A percentile compares a stretch with the other conserved stretches of the same genome.
phyloP scores from a whole-genome alignment of 2,329 filamentous ascomycete species.

The Stagonosporopsis cucurbitacearum region DNA sequence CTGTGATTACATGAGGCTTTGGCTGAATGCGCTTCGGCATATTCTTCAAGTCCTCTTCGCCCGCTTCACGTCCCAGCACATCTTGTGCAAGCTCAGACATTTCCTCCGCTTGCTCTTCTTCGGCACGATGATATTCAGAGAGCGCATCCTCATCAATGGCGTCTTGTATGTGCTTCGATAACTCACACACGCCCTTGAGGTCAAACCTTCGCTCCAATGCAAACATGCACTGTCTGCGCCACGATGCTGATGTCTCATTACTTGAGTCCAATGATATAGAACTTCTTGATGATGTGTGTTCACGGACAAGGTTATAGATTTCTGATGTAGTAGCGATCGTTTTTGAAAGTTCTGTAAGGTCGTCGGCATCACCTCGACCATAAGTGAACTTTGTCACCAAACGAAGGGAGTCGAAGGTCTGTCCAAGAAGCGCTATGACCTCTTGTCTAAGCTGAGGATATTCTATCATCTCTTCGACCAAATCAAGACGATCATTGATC shows the following conservation, averaged over 20 bases:
- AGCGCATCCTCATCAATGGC: slow-evolving; percentile 94
- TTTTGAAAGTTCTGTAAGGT: slow-evolving; percentile 80
- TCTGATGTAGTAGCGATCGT: slow-evolving; percentile 78
- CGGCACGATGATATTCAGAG: slow-evolving; percentile 76
- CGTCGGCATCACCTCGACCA: slow-evolving; percentile 89
- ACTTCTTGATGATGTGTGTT: slow-evolving; percentile 31
- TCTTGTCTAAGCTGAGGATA: slow-evolving; percentile 72
- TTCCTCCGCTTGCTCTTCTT: slow-evolving; percentile 73
- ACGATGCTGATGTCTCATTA: slow-evolving; percentile 14
- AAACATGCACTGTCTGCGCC: slow-evolving; percentile 40
- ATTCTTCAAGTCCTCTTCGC: slow-evolving; percentile 59
- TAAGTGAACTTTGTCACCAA: slow-evolving; percentile 94
- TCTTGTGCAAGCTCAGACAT: slow-evolving; percentile 77
- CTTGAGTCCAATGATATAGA: slow-evolving; percentile 18
- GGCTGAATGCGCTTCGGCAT: slow-evolving; percentile 48
- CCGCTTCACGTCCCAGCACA: slow-evolving; percentile 70
- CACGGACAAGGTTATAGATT: slow-evolving; percentile 56
- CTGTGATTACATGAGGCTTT: slow-evolving; percentile 40
- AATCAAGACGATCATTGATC: slow-evolving; percentile 80
- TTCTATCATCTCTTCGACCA: slow-evolving; percentile 77
- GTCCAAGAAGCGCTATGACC: slow-evolving; percentile 70
- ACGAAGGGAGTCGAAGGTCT: slow-evolving; percentile 84
- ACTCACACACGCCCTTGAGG: slow-evolving; percentile 68
- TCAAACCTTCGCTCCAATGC: slow-evolving; percentile 65
- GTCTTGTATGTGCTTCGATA: slow-evolving; percentile 73